Evolutionary conservation across 2,329 filamentous ascomycete species (phyloP).

Genomic region (Penicillium freii): DNA sequence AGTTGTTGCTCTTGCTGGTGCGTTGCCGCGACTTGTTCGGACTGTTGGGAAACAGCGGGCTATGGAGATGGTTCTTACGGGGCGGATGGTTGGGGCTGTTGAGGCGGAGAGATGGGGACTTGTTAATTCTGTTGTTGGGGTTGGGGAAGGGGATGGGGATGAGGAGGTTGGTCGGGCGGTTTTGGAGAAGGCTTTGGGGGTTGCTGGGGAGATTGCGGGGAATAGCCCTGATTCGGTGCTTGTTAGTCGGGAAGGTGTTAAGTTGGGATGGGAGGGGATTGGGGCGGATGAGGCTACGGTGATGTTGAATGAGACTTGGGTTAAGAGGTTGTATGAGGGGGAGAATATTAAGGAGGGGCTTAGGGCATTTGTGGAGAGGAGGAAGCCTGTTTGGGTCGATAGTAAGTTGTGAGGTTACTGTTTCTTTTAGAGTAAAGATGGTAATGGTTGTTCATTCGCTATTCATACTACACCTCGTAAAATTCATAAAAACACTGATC

Average conservation of each 20-base stretch:
- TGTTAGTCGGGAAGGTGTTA: conserved; percentile 68
- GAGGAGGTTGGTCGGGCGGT: conserved; percentile 23
- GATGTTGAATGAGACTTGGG: conserved; percentile 58
- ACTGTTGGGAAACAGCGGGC: conserved; percentile 67
- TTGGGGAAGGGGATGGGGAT: conserved; percentile 16
- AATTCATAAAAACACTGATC: conserved; percentile 17
- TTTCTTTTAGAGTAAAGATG: not conserved
- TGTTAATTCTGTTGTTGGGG: conserved; percentile 63
- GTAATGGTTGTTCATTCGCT: conserved; percentile 4
- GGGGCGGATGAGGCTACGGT: conserved; percentile 63
- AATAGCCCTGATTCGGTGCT: conserved; percentile 75
- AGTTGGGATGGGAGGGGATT: conserved; percentile 69
- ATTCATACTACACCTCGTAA: conserved; percentile 15
- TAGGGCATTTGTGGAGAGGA: conserved; percentile 72
- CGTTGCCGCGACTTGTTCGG: conserved; percentile 63
- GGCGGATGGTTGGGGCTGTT: conserved; percentile 56
- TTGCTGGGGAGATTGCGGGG: conserved; percentile 60
- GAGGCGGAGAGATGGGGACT: conserved; percentile 67
- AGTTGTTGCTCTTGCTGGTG: conserved; percentile 69
- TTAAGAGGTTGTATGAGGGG: conserved; percentile 58
- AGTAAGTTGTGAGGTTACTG: conserved; percentile 36
- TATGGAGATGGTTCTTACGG: conserved; percentile 69
- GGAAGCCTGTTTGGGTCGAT: conserved; percentile 61
- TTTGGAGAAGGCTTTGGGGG: conserved; percentile 51
- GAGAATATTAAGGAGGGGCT: conserved; percentile 76